Base-by-base conservation (phyloP, 148 eudicot species). In the Camellia japonica region DNA sequence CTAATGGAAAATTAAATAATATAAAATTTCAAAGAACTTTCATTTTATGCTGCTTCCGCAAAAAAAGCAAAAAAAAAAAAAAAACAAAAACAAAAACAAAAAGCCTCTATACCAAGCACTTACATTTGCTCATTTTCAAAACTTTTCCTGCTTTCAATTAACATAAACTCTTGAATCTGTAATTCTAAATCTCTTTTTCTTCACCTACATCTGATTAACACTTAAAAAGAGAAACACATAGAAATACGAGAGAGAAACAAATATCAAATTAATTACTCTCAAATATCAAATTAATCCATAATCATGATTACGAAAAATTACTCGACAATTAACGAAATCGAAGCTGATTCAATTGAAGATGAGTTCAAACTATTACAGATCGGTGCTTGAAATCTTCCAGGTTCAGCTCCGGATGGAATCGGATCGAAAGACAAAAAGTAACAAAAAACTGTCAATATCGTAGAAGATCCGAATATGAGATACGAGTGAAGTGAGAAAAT, bases 401-500 rank as follows among this genome's bases (percentile, higher is more conserved):
- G 72, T 68, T 12, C 47, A 68, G 52, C 72, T 68, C 52, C 72
- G 23, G 51, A 18, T 15, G 41, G 11, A 51, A 73, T 73, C 61
- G 59, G 42, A 72, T 30, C 76, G 15, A 20, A 71, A 12, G 69
- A 38, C 14, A 12, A 10, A 23, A 23, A 23, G 30, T 23, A 42
- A 59, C 15, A 8, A 12, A 8, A 12, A 42, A 6, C 42, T 9
- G 58, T 6, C 69, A 44, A 49, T 61, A 73, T 73, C 60, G 20
- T 51, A 18, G 10, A 23, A 73, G 61, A 63, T 63, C 79, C 71
- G 79, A 76, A 76, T 49, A 58, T 64, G 70, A n/a, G 15, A 59
- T 44, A 60, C 58, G 16, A 64, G 43, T 70, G 46, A 71, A 77
- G 7, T 7, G 44, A 66, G 38, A 75, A 77, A 81, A 81, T 81